Evolutionary conservation across 2,329 filamentous ascomycete species (phyloP).

Genomic region (Albophoma yamanashiensis): DNA sequence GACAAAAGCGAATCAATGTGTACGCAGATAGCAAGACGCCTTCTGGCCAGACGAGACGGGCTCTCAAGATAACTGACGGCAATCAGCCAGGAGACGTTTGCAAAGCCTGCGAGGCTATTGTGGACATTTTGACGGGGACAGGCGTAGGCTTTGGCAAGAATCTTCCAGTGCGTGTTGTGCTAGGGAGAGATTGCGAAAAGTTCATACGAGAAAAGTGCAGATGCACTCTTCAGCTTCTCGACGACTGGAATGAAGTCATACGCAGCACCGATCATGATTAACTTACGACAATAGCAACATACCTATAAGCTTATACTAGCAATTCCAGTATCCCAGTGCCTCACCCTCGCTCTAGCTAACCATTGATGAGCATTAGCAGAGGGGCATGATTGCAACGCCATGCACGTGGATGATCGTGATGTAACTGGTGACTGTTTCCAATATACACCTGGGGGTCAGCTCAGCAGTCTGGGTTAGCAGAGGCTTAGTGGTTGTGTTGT

Average conservation of each 20-base stretch:
- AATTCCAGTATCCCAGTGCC: too few species aligned
- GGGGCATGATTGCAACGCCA: too few species aligned
- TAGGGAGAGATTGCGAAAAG: conserved; percentile 40
- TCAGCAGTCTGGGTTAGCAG: too few species aligned
- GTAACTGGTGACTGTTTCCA: too few species aligned
- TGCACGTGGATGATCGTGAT: too few species aligned
- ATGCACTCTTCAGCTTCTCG: conserved; percentile 28
- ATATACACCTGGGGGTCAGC: too few species aligned
- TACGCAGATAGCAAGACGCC: conserved; percentile 20
- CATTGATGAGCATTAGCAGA: too few species aligned
- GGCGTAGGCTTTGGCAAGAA: conserved; percentile 35
- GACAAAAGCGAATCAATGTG: conserved; percentile 18
- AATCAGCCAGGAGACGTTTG: conserved; percentile 44
- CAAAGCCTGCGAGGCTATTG: conserved; percentile 39
- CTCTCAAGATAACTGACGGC: conserved; percentile 26
- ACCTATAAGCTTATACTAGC: too few species aligned
- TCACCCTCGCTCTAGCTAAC: too few species aligned
- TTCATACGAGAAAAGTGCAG: conserved; percentile 31
- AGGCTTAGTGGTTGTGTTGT: too few species aligned
- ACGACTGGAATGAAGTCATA: conserved; percentile 34
- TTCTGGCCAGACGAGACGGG: conserved; percentile 14
- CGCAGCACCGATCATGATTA: conserved; percentile 13
- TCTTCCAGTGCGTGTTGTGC: conserved; percentile 40
- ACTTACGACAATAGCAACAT: too few species aligned
- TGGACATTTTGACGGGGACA: conserved; percentile 42